Base-by-base conservation (phyloP, 2,329 filamentous ascomycete genomes). In the Lachnellula cervina region DNA sequence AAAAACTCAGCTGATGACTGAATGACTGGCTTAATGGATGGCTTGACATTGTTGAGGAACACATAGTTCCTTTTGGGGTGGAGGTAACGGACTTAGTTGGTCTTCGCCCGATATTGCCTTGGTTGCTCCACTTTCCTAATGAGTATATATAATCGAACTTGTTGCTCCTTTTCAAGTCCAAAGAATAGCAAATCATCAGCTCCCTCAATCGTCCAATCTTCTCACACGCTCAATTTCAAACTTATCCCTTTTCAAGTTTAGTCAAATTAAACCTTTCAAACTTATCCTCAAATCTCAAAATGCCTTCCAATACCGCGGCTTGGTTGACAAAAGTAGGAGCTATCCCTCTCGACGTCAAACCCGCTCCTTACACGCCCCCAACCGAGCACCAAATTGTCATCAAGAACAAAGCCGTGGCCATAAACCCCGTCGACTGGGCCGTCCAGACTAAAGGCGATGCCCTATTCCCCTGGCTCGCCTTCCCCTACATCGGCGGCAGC, bases 361-460 rank as follows among this genome's bases (percentile, higher is more conserved):
- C 65, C 4, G 73, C 73, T 4, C 69, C 73, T 1, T 73, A 73
- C 51, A 69, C 68, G 0, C 45, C 62, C 8, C 71, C 74, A 0
- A 67, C 65, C 0, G 54, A 62, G 1, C 66, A 69, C 34, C 64
- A 76, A 51, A 65, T 77, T 25, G 64, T 73, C 9, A 65, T 77
- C 58, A 71, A 70, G 35, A 72, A 71, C 49, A 52, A 57, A 28
- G 71, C 72, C 9, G 60, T 75, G 3, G 74, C 71, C 4, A 68
- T 77, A 49, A 76, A 76, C 56, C 71, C 72, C 1, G 67, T 76
- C 14, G 75, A 77, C 57, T 51, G 54, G 48, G 51, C 28, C 17
- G 23, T 51, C n/a, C 40, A 45, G 34, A 11, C 16, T 13, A 23
- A 17, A 17, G 58, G 54, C 16, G 37, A 47, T 8, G 16, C 23